phyloP scores from a whole-genome alignment of 2,329 filamentous ascomycete genomes.

The Arthrobotrys entomopaga region DNA sequence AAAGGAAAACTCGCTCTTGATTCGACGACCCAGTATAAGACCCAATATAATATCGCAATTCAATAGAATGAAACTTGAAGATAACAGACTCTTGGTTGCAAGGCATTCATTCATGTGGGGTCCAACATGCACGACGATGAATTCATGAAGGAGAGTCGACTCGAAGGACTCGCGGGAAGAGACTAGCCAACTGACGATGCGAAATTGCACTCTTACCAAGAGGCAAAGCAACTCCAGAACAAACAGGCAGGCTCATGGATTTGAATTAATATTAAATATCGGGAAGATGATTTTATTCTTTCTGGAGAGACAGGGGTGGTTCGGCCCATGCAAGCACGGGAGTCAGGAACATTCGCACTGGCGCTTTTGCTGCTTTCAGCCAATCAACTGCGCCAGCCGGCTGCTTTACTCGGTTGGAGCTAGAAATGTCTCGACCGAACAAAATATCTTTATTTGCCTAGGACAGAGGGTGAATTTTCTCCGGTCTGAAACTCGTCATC shows the following conservation, averaged over 20 bases:
- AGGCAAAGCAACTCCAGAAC: slow-evolving; percentile 8
- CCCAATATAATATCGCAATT: slow-evolving; percentile 8
- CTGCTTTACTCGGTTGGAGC: slow-evolving; percentile 45
- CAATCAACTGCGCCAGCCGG: slow-evolving; percentile 44
- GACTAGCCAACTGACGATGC: slow-evolving; percentile 21
- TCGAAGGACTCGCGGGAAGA: too few relatives aligned
- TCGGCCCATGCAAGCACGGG: slow-evolving; percentile 55
- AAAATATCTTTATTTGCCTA: slow-evolving; percentile 37
- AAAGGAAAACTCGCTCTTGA: slow-evolving; percentile 34
- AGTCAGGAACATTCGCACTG: slow-evolving; percentile 54
- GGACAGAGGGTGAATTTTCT: slow-evolving; percentile 39
- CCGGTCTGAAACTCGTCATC: slow-evolving; percentile 47
- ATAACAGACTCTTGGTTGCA: not conserved
- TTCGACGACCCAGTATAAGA: slow-evolving; percentile 19
- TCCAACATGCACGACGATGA: not conserved
- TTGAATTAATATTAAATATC: slow-evolving; percentile 29
- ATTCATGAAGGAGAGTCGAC: slow-evolving; percentile 18
- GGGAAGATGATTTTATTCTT: slow-evolving; percentile 33
- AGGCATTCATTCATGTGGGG: not conserved
- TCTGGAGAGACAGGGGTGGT: slow-evolving; percentile 41
- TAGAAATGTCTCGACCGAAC: slow-evolving; percentile 51
- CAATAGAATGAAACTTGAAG: too few relatives aligned
- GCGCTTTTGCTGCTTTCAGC: slow-evolving; percentile 35
- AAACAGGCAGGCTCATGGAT: slow-evolving; percentile 27
- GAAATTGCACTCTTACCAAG: slow-evolving; percentile 29